phyloP scores from a whole-genome alignment of 2,329 filamentous ascomycete genomes.

The Aspergillus felis region DNA sequence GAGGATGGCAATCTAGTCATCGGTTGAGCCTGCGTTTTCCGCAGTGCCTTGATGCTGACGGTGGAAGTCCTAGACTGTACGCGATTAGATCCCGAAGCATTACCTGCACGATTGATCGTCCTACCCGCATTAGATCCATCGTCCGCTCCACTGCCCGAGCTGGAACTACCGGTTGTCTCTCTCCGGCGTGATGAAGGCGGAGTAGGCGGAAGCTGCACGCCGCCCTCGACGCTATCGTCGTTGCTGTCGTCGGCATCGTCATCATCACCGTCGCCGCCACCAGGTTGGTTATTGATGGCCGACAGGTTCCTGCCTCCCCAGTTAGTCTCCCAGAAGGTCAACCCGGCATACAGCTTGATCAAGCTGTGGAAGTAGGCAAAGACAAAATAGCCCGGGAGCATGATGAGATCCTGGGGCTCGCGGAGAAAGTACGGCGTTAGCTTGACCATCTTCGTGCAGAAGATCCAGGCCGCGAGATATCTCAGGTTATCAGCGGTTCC shows the following conservation, averaged over 20 bases:
- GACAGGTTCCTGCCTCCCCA: conserved; percentile 43
- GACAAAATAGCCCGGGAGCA: conserved; percentile 48
- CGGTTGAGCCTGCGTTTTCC: neutral
- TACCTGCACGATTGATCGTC: neutral
- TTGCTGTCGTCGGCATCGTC: neutral
- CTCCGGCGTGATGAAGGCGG: neutral
- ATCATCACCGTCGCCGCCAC: neutral
- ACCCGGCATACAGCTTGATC: conserved; percentile 54
- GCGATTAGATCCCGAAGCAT: neutral
- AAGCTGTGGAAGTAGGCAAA: conserved; percentile 58
- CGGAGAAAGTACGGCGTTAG: conserved; percentile 50
- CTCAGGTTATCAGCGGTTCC: conserved; percentile 3
- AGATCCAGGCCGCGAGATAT: conserved; percentile 44
- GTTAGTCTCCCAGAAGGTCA: conserved; percentile 49
- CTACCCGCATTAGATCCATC: no score
- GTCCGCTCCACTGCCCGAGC: neutral
- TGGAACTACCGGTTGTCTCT: neutral
- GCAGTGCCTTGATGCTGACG: neutral
- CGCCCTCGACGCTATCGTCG: neutral
- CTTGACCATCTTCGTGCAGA: conserved; percentile 57
- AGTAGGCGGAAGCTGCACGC: neutral
- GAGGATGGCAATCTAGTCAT: neutral
- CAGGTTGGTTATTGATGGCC: neutral
- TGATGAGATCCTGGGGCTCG: conserved; percentile 50
- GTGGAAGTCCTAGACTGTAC: neutral